Conservation (phyloP, 352 stramenopile species). For the Nothophytophthora sp. region DNA sequence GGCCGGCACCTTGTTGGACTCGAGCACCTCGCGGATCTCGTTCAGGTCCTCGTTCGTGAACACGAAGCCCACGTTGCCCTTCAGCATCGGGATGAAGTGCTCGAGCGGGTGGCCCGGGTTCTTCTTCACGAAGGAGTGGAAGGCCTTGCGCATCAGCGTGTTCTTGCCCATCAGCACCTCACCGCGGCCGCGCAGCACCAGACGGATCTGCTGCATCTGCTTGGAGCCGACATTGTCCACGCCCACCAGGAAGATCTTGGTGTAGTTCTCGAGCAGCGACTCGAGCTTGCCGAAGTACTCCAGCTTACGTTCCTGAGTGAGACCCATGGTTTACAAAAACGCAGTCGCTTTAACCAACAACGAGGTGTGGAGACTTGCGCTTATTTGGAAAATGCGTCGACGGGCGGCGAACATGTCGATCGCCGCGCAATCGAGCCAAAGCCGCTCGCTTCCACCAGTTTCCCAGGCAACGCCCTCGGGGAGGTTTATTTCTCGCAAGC, state of each 20-base stretch:
- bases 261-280: slow-evolving; percentile 95
- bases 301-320: slow-evolving; percentile 97
- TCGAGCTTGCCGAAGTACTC: slow-evolving; percentile 98
- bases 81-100: slow-evolving; percentile 83
- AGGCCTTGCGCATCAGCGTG: slow-evolving; percentile 99
- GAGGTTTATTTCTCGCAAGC: slow-evolving; percentile 5
- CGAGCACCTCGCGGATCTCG: slow-evolving; percentile 89
- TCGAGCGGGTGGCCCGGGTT: slow-evolving; percentile 96
- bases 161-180: slow-evolving; percentile 99
- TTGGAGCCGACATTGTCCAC: slow-evolving; percentile 99
- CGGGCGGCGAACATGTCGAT: neutral
- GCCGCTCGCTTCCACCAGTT: slow-evolving; percentile 43
- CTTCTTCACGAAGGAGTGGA: slow-evolving; percentile 96
- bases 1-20: slow-evolving; percentile 93
- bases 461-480: neutral
- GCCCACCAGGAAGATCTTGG: slow-evolving; percentile 98
- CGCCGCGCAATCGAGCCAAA: no score
- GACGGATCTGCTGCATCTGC: slow-evolving; percentile 99
- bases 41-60: slow-evolving; percentile 99
- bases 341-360: slow-evolving; percentile 89
- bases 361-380: slow-evolving; percentile 85
- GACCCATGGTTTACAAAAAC: slow-evolving; percentile 88
- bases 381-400: slow-evolving; percentile 54
- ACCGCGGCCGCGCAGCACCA: slow-evolving; percentile 93
- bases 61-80: slow-evolving; percentile 99